These are phyloP conservation scores for Rhododendron mucronatum DNA, from an alignment of 148 eudicot genomes.

Conservation along the genomic window DNA sequence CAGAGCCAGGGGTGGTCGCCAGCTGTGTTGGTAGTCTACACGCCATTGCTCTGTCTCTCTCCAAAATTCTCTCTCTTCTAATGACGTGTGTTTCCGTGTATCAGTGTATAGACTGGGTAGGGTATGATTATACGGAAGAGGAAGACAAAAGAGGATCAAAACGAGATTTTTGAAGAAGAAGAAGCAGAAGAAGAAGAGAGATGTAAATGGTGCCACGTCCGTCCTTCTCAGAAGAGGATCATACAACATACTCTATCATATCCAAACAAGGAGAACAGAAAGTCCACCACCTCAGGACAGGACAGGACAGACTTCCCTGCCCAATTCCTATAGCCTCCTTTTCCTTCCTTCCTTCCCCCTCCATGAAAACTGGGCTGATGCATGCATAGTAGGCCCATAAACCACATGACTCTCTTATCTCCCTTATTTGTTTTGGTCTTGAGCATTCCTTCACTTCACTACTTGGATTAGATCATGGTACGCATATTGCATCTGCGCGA, in stretches of 20 bases:
- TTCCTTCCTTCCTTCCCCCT: background rate
- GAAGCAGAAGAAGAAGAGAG: conserved; percentile 17
- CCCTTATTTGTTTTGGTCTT: background rate
- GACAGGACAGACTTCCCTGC: no score
- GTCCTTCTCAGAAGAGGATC: conserved; percentile 38
- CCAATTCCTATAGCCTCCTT: no score
- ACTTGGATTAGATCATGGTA: background rate
- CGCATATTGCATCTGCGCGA: background rate
- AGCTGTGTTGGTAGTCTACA: conserved; percentile 48
- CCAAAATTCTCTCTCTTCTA: background rate
- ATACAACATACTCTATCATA: background rate
- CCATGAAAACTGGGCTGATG: background rate
- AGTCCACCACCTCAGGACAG: conserved; percentile 1
- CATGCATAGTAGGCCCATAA: background rate
- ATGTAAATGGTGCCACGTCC: conserved; percentile 63
- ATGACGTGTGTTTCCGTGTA: background rate
- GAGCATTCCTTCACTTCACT: background rate
- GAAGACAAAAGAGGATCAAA: background rate
- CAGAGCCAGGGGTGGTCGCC: conserved; percentile 24
- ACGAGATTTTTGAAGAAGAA: conserved; percentile 1
- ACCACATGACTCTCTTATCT: background rate
- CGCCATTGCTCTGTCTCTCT: conserved; percentile 37
- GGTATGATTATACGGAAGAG: background rate
- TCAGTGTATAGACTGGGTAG: no score
- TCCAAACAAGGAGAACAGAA: background rate